Evolutionary conservation across 2,329 filamentous ascomycete genomes (phyloP).

Genomic region (Hymenoscyphus occultus): DNA sequence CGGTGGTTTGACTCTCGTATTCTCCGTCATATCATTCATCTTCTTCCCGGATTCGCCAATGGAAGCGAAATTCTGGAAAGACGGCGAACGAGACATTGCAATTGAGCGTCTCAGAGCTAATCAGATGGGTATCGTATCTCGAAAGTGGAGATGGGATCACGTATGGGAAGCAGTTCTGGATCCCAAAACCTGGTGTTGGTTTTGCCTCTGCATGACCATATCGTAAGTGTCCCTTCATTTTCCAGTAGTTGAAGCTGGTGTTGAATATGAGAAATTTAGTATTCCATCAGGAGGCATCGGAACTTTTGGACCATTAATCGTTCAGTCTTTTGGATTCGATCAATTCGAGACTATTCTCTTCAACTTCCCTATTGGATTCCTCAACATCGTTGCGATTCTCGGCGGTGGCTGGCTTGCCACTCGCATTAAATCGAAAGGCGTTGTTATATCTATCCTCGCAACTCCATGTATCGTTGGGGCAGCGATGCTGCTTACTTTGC

Average conservation of each 20-base stretch:
- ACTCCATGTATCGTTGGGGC: slow-evolving; percentile 53
- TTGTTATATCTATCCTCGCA: slow-evolving; percentile 51
- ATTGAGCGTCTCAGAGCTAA: slow-evolving; percentile 52
- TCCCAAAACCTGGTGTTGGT: slow-evolving; percentile 38
- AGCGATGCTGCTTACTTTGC: slow-evolving; percentile 50
- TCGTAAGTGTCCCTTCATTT: slow-evolving; percentile 17
- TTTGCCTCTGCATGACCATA: slow-evolving; percentile 28
- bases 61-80: slow-evolving; percentile 44
- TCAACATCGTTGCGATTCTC: slow-evolving; percentile 54
- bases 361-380: slow-evolving; percentile 40
- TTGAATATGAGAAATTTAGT: background rate
- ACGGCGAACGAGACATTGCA: slow-evolving; percentile 50
- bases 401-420: slow-evolving; percentile 56
- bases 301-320: slow-evolving; percentile 37
- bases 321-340: slow-evolving; percentile 42
- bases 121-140: slow-evolving; percentile 51
- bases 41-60: slow-evolving; percentile 26
- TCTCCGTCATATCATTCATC: slow-evolving; percentile 43
- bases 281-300: slow-evolving; percentile 21
- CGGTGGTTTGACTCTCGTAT: slow-evolving; percentile 48
- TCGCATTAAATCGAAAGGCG: slow-evolving; percentile 51
- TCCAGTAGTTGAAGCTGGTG: background rate
- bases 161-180: slow-evolving; percentile 37
- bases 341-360: slow-evolving; percentile 43
- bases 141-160: slow-evolving; percentile 50